Base-by-base conservation (phyloP, 495 filamentous ascomycete genomes). In the Parathielavia hyrcaniae region DNA sequence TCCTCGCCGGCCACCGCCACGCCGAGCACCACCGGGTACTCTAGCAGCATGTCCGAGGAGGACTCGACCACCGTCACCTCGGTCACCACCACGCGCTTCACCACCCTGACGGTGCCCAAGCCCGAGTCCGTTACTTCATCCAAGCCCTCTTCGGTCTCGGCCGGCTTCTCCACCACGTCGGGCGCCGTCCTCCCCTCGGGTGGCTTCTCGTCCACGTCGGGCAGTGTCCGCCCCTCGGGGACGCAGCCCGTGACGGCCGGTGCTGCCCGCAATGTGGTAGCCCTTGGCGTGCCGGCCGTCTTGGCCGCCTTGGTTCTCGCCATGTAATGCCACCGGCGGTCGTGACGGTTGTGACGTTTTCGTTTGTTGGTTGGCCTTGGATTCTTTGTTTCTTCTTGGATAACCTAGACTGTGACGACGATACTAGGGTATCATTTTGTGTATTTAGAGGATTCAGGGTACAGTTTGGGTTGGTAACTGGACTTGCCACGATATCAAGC, bases 251-350 rank as follows among this genome's bases (percentile, higher is more conserved):
- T 67, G 19, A 67, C 57, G 13, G 66, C 64, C 12, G 68, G 66
- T n/a, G 66, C 68, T 11, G 62, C 58, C 30, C 66, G 68, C 50
- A 65, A 64, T 43, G 62, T 39, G n/a, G 66, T 49, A 32, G 64
- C 59, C 0, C 5, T 70, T 23, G 64, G 60, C 22, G 13, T 70
- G 23, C 52, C 64, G 13, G 68, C 55, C 35, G 39, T 66, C 7
- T 9, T 66, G 36, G 68, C 53, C 22, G 65, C 64, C 11, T 17
- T 65, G 12, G 30, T 70, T 36, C 52, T 69, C 46, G 64, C 52
- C 23, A 45, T 69, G 11, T 67, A 65, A 61, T 36, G 35, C 1
- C 4, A 12, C 17, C 4, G 19, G 19, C n/a, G 7, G 41, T 45
- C 22, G 14, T 3, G 41, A 45, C 23, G n/a, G 49, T n/a, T 52